A percentile compares a stretch with the other conserved stretches of the same genome.
These are phyloP conservation scores for Aphanoascus verrucosus DNA, from an alignment of 2,329 filamentous ascomycete species.

Conservation along the genomic window DNA sequence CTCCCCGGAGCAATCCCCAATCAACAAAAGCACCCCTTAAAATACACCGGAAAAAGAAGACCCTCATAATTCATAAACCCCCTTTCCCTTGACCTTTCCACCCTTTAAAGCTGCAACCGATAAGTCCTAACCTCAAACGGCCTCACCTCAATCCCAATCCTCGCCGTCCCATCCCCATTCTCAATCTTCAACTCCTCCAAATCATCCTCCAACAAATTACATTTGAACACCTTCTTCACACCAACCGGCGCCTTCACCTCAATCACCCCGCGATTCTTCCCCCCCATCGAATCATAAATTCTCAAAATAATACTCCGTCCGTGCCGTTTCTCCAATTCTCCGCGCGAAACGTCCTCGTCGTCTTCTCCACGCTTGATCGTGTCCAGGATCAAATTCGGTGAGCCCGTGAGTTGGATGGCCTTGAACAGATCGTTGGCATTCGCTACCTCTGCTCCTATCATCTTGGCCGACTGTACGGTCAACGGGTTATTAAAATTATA, in stretches of 20 bases:
- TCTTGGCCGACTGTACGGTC: too few relatives aligned
- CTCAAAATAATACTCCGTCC: constrained; percentile 73
- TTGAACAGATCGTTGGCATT: constrained; percentile 26
- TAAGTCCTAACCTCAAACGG: constrained; percentile 82
- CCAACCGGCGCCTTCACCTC: constrained; percentile 55
- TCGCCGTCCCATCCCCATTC: constrained; percentile 26
- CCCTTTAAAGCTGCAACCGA: constrained; percentile 47
- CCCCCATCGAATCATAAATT: constrained; percentile 81
- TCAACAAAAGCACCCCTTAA: too few relatives aligned
- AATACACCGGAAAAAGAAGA: too few relatives aligned
- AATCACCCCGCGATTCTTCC: constrained; percentile 62
- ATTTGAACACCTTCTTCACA: constrained; percentile 68
- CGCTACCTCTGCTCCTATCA: constrained; percentile 28
- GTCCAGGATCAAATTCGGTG: constrained; percentile 65
- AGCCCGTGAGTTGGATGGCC: constrained; percentile 58
- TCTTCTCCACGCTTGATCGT: constrained; percentile 89
- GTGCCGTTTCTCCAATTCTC: constrained; percentile 52
- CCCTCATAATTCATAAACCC: too few relatives aligned
- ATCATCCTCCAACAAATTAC: constrained; percentile 83
- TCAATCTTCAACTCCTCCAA: constrained; percentile 52
- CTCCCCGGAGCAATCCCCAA: too few relatives aligned
- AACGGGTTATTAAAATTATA: constrained; percentile 86
- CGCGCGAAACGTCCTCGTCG: constrained; percentile 55
- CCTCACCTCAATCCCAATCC: constrained; percentile 55
- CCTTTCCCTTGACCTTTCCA: too few relatives aligned